Base-by-base conservation (phyloP, 2,329 filamentous ascomycete genomes). In the Penicillium expansum region DNA sequence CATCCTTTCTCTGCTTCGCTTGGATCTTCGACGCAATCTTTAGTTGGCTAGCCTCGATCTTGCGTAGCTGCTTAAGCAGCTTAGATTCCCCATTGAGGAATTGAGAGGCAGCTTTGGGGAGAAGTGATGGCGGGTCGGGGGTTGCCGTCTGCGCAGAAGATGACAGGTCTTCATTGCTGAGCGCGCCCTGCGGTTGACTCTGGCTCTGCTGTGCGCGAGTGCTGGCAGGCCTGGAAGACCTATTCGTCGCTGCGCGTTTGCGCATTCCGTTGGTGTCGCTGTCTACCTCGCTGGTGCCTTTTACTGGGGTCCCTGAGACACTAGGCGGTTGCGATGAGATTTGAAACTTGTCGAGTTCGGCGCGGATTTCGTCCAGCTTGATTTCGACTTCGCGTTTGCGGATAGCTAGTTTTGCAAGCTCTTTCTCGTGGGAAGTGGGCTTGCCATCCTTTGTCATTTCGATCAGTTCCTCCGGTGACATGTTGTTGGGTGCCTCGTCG, bases 391-490 rank as follows among this genome's bases (percentile, higher is more conserved):
- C 68, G 42, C 69, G 70, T 64, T 76, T 77, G 27, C 72, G 70
- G n/a, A 74, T 67, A 2, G 73, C 68, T 5, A 79, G 65, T 56
- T 78, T 79, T 37, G 71, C 68, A 16, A 79, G 66, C n/a, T 78
- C 74, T 57, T 76, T 77, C 51, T 77, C 75, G 38, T 77, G 70
- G 42, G 70, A 69, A 1, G 63, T 68, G 32, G 71, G 65, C 47
- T 73, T 74, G 54, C 64, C 66, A 22, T 68, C 70, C 37, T 69
- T 67, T 47, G 62, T 67, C 37, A 60, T 62, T 53, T 66, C 54
- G 43, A 69, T 69, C 27, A 67, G 22, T 14, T 73, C 69, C 3
- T 59, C 54, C 1, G 66, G 57, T 0, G 68, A 50, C 10, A 66
- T 51, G 38, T 64, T 60, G 14, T 63, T 63, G 16, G 63, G 61